Evolutionary conservation across 2,329 filamentous ascomycete genomes (phyloP).

Genomic region (Beauveria scarabaeidicola): DNA sequence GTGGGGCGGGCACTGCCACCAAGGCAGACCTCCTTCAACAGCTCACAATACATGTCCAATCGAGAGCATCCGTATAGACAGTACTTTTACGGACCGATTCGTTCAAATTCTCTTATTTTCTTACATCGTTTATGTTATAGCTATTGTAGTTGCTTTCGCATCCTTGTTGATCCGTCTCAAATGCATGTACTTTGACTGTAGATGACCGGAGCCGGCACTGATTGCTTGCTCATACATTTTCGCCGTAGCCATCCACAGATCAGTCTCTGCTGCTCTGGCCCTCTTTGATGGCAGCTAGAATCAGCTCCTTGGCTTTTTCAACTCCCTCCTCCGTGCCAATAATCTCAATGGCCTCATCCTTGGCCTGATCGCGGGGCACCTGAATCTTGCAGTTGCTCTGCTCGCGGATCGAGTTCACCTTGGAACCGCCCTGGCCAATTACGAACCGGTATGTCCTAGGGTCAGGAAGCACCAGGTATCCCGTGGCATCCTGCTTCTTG

Average conservation of each 20-base stretch:
- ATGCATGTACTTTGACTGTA: background rate
- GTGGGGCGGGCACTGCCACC: too few species aligned
- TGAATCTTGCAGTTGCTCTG: conserved; percentile 91
- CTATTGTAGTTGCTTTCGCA: background rate
- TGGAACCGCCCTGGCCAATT: conserved; percentile 79
- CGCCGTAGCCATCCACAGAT: background rate
- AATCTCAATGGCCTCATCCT: conserved; percentile 82
- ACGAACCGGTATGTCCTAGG: conserved; percentile 83
- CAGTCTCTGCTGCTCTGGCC: conserved; percentile 29
- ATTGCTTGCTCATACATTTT: background rate
- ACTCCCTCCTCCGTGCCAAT: conserved; percentile 70
- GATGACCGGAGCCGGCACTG: background rate
- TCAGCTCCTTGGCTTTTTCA: conserved; percentile 80
- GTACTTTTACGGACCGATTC: background rate
- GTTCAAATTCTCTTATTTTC: background rate
- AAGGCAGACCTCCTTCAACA: too few species aligned
- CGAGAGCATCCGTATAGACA: too few species aligned
- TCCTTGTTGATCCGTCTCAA: background rate
- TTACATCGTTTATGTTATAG: background rate
- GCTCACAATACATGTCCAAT: too few species aligned
- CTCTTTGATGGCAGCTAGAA: conserved; percentile 71
- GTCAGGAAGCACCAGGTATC: conserved; percentile 85
- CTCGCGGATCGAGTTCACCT: conserved; percentile 88
- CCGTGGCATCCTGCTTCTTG: conserved; percentile 60
- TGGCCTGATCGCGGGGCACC: conserved; percentile 72